Percentiles rank a stretch among this genome's conserved stretches.
Evolutionary conservation across 2,329 filamentous ascomycete species (phyloP).

Genomic region (Achaetomium macrosporum): DNA sequence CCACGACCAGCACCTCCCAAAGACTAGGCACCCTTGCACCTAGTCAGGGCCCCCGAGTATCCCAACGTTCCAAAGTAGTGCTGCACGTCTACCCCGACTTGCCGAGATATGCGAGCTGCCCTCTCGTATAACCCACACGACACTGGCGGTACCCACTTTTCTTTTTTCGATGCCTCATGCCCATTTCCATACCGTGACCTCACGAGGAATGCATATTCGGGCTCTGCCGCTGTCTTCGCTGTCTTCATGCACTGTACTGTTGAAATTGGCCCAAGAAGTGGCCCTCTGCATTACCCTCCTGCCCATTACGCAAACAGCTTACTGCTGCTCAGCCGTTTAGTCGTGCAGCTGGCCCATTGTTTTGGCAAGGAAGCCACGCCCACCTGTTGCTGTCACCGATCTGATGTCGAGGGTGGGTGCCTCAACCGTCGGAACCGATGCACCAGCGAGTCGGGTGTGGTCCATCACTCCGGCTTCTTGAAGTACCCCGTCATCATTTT

Average conservation of each 20-base stretch:
- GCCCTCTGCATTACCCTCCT: constrained; percentile 1
- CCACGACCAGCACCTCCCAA: too few relatives aligned
- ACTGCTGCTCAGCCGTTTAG: neutral
- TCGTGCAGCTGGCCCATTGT: neutral
- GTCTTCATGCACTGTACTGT: neutral
- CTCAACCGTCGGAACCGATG: neutral
- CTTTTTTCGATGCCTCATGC: too few relatives aligned
- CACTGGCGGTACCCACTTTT: too few relatives aligned
- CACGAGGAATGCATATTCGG: neutral
- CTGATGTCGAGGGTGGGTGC: neutral
- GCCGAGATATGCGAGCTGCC: too few relatives aligned
- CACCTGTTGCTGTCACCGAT: neutral
- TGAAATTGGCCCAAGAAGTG: neutral
- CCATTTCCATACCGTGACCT: neutral
- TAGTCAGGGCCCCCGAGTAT: too few relatives aligned
- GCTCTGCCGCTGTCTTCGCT: constrained; percentile 1
- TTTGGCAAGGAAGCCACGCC: neutral
- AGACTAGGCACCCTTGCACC: too few relatives aligned
- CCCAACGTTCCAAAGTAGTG: too few relatives aligned
- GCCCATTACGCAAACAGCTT: neutral
- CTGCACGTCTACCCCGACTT: too few relatives aligned
- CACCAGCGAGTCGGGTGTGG: neutral
- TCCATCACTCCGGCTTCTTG: constrained; percentile 12
- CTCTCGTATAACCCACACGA: too few relatives aligned
- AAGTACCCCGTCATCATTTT: constrained; percentile 67